A percentile compares a stretch with the other conserved stretches of the same genome.
phyloP scores from a whole-genome alignment of 1,139 yeast species.

The Saccharomyces hybrid region DNA sequence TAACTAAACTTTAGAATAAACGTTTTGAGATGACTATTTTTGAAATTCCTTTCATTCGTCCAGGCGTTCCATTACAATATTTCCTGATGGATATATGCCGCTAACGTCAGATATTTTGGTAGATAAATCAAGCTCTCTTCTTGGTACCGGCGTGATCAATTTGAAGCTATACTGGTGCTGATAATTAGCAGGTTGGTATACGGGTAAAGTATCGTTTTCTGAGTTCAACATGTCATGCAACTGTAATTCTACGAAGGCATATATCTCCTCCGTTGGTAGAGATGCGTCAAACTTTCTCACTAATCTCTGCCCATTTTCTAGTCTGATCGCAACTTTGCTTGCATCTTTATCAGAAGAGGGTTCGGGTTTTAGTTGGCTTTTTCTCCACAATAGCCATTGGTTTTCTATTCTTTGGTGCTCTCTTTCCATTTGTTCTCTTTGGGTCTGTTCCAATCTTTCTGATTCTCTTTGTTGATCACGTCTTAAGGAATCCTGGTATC shows the following conservation, averaged over 20 bases:
- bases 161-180: constrained; percentile 40
- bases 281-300: constrained; percentile 43
- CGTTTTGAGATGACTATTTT: neutral
- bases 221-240: constrained; percentile 31
- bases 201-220: constrained; percentile 13
- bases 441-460: constrained; percentile 24
- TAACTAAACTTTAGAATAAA: constrained; percentile 2
- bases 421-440: constrained; percentile 25
- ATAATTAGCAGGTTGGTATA: constrained; percentile 35
- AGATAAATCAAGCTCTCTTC: constrained; percentile 36
- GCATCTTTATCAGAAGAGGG: constrained; percentile 23
- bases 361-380: constrained; percentile 35
- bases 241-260: constrained; percentile 47
- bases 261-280: constrained; percentile 46
- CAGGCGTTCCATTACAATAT: constrained; percentile 42
- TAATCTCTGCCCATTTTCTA: constrained; percentile 44
- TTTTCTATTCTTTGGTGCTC: constrained; percentile 21
- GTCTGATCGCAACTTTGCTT: constrained; percentile 54
- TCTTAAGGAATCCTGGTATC: constrained; percentile 60
- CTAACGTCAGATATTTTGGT: constrained; percentile 36
- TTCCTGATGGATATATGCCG: constrained; percentile 54
- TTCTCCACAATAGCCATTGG: constrained; percentile 44
- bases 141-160: constrained; percentile 51
- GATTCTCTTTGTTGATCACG: constrained; percentile 36
- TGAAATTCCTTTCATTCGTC: neutral